Evolutionary conservation across 1,284 basidiomycete species (phyloP).

Genomic region (Grifola frondosa): DNA sequence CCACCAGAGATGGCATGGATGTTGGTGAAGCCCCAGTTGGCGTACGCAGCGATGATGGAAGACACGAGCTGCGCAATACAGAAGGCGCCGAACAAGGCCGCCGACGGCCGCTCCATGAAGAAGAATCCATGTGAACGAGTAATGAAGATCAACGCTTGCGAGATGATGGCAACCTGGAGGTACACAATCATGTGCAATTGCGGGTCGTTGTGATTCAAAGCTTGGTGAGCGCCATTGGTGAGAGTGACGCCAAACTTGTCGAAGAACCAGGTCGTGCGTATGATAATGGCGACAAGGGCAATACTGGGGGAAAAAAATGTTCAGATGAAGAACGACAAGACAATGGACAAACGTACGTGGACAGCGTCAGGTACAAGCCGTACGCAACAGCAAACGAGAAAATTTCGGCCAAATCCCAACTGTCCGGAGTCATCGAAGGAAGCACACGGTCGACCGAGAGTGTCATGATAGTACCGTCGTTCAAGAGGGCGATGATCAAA

Average conservation of each 20-base stretch:
- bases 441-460: constrained; percentile 95
- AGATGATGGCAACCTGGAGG: constrained; percentile 96
- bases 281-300: constrained; percentile 80
- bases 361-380: constrained; percentile 88
- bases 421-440: constrained; percentile 88
- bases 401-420: constrained; percentile 96
- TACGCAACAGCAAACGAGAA: constrained; percentile 95
- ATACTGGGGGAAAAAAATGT: constrained; percentile 48
- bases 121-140: constrained; percentile 96
- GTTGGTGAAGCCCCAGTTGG: constrained; percentile 87
- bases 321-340: constrained; percentile 1
- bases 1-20: constrained; percentile 80
- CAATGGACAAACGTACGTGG: constrained; percentile 62
- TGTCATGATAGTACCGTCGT: constrained; percentile 99
- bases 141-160: constrained; percentile 96
- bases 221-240: constrained; percentile 35
- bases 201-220: constrained; percentile 63
- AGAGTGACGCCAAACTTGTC: constrained; percentile 79
- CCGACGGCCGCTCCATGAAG: constrained; percentile 96
- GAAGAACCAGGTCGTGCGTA: constrained; percentile 90
- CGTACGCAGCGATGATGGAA: constrained; percentile 93
- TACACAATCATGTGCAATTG: constrained; percentile 82
- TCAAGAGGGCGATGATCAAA: constrained; percentile 94
- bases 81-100: constrained; percentile 89
- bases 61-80: constrained; percentile 91